Evolutionary conservation across 2,329 filamentous ascomycete genomes (phyloP), one percentile per base, ranked within the genome.

Genomic region (Metarhizium guizhouense): DNA sequence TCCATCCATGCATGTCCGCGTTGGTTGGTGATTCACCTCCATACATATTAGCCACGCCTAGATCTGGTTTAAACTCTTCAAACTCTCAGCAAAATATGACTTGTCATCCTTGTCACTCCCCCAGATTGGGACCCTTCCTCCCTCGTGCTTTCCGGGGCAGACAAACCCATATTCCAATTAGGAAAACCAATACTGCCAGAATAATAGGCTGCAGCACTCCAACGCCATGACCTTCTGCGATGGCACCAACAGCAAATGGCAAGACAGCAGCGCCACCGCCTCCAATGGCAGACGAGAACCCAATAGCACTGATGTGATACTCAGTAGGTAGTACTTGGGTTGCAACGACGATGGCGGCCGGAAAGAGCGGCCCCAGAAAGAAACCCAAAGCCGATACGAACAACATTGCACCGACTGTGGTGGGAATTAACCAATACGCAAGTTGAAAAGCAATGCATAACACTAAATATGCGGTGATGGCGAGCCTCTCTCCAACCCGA

Each of bases 341-440:
- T 4, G 84, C 82, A 1, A 83, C 83, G 0, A 92, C 83, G 10
- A 94, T 79, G 0, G 82, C 87, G 1, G 85, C 86, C 0, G 89
- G 88, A 65, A 92, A 94, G 20, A 94, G 70, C 0, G 90, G 89
- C 0, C 89, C 90, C 0, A 93, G 76, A 64, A 92, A 90, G 75
- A 93, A 89, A 0, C 90, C 90, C 57, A 90, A 78, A 0, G 92
- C 70, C 0, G 82, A 76, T 25, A 91, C 86, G 30, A 87, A 85
- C 14, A 91, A 76, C 8, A 87, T 83, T 0, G 86, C 88, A 32
- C 87, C 85, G 58, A 87, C 79, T 65, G 93, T 90, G 55, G 82
- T 81, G 0, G 88, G 88, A 0, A 94, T 84, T 4, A 92, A 82
- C 89, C 89, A 94, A 73, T 92, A 90, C 57, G 92, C 70, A 2